A percentile compares a stretch with the other conserved stretches of the same genome.
These are phyloP conservation scores for Camelina laxa DNA, from an alignment of 345 rosid genomes.

Conservation along the genomic window DNA sequence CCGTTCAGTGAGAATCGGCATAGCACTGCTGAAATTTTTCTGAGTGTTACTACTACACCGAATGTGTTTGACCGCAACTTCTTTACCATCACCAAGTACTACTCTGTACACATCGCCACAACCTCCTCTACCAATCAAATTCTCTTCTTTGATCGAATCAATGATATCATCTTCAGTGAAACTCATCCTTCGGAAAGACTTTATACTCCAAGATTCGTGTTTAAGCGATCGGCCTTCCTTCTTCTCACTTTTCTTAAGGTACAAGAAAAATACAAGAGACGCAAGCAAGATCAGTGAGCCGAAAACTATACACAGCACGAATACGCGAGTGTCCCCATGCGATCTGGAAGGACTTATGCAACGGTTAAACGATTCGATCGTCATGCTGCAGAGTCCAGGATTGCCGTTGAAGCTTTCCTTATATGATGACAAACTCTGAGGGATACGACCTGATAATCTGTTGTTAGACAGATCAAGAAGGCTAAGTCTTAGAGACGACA, in stretches of 20 bases:
- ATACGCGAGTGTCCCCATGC: slow-evolving; percentile 49
- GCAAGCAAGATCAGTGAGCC: slow-evolving; percentile 57
- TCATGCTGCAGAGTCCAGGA: slow-evolving; percentile 70
- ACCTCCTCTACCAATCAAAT: slow-evolving; percentile 89
- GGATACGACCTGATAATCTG: slow-evolving; percentile 66
- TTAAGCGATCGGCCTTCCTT: slow-evolving; percentile 55
- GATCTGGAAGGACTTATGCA: slow-evolving; percentile 56
- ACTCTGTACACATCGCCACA: slow-evolving; percentile 86
- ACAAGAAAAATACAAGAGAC: slow-evolving; percentile 57
- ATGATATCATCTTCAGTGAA: slow-evolving; percentile 83
- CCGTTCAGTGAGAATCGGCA: slow-evolving; percentile 65
- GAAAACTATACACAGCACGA: slow-evolving; percentile 58
- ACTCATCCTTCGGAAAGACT: slow-evolving; percentile 71
- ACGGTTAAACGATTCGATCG: slow-evolving; percentile 55
- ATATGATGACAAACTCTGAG: slow-evolving; percentile 72
- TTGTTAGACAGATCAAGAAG: slow-evolving; percentile 86
- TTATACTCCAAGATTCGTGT: slow-evolving; percentile 83
- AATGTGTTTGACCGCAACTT: slow-evolving; percentile 88
- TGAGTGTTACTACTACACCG: slow-evolving; percentile 43
- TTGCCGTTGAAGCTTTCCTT: slow-evolving; percentile 79
- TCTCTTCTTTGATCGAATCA: slow-evolving; percentile 84
- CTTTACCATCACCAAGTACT: slow-evolving; percentile 63
- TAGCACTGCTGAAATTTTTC: slow-evolving; percentile 53
- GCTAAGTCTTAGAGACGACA: slow-evolving; percentile 71
- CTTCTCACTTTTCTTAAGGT: slow-evolving; percentile 61